Base-by-base conservation (phyloP, 169 alveolate genomes). In the Plasmodium blacklocki region DNA sequence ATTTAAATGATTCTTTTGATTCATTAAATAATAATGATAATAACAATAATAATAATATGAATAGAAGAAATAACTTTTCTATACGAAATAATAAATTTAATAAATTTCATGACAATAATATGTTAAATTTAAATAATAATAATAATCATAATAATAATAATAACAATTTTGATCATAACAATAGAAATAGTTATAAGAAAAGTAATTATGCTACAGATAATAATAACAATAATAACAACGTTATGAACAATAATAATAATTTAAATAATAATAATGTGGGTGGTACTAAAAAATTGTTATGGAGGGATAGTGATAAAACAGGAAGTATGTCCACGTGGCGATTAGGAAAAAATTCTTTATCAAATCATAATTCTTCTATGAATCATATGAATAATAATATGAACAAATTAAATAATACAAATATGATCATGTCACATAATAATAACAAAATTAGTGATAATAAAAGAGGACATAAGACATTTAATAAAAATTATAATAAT, bases 401-500 rank as follows among this genome's bases (percentile, higher is more conserved):
- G 9, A 39, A 39, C 47, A 39, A 39, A 39, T 39, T 39, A 39
- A 39, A 39, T 39, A 39, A 39, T 39, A 39, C 47, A 39, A 39
- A 39, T 39, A 39, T 39, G 9, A 39, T 39, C 2, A 39, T 39
- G 47, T 39, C 47, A 6, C 47, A 39, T 39, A 39, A 14, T 14
- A 39, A 39, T 29, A 39, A 66, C 8, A 39, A 39, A 15, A 12
- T 66, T 2, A 12, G 62, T 7, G 45, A 67, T 45, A 45, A 67
- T 67, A 14, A 19, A 39, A 54, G 15, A n/a, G 74, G 43, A 66
- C 58, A n/a, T 29, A 50, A 18, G 12, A 1, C 52, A 71, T 39
- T 39, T 39, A 70, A 70, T 70, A 70, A 49, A 49, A 71, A 21
- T 21, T 71, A 21, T 50, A 71, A 71, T 50, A 71, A 70, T 47